Conservation (phyloP, 805 yeast species). For the Hanseniaspora hatyaiensis region DNA sequence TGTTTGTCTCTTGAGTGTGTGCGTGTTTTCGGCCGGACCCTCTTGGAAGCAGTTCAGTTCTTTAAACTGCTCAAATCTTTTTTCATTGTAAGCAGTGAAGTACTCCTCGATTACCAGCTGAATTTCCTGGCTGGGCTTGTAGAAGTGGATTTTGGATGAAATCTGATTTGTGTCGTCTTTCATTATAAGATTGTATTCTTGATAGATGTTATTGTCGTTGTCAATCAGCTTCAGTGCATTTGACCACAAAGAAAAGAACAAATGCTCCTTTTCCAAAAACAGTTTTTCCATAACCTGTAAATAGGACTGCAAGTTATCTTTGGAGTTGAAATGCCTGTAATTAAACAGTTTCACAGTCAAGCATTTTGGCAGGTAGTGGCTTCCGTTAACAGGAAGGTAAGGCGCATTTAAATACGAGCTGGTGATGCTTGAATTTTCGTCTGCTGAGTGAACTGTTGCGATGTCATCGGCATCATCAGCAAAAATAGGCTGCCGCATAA, state of each 20-base stretch:
- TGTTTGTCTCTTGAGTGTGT: background rate
- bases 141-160: background rate
- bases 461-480: background rate
- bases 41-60: background rate
- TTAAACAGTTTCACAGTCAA: background rate
- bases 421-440: background rate
- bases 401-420: background rate
- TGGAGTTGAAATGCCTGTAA: slow-evolving; percentile 2
- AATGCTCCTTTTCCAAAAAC: background rate
- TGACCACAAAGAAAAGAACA: background rate
- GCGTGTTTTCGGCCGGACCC: background rate
- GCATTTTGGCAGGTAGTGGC: background rate
- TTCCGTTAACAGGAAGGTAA: background rate
- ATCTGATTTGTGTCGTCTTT: background rate
- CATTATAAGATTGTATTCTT: slow-evolving; percentile 3
- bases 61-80: slow-evolving; percentile 2
- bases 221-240: background rate
- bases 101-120: slow-evolving; percentile 11
- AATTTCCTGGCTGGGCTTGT: slow-evolving; percentile 6
- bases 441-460: background rate
- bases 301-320: background rate
- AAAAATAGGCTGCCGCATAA: background rate
- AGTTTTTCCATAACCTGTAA: background rate
- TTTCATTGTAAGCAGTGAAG: slow-evolving; percentile 11
- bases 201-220: background rate